A percentile compares a stretch with the other conserved stretches of the same genome.
Evolutionary conservation across 768 basidiomycete genomes (phyloP).

Genomic region (Lentinus brumalis): DNA sequence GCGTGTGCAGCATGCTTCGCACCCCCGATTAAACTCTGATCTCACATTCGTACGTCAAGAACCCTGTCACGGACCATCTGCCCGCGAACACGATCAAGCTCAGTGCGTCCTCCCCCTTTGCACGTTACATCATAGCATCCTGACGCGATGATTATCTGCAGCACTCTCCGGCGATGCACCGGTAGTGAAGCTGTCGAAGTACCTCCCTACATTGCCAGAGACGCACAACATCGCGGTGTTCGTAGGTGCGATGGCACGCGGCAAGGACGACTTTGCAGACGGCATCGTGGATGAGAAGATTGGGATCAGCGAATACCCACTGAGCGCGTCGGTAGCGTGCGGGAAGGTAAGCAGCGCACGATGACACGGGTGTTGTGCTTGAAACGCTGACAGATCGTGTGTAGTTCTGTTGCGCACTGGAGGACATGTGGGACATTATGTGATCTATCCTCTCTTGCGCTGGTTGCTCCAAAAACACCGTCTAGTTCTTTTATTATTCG

Average conservation of each 20-base stretch:
- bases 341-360: conserved; percentile 72
- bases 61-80: conserved; percentile 92
- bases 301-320: conserved; percentile 89
- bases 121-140: neutral
- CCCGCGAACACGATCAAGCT: conserved; percentile 95
- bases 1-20: conserved; percentile 21
- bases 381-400: conserved; percentile 1
- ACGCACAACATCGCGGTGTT: conserved; percentile 93
- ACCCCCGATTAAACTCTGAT: neutral
- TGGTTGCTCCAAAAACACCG: neutral
- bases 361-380: neutral
- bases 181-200: conserved; percentile 76
- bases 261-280: conserved; percentile 96
- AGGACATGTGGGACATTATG: conserved; percentile 94
- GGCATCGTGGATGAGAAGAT: conserved; percentile 95
- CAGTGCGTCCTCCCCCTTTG: conserved; percentile 55
- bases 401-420: conserved; percentile 88
- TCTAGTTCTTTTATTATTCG: neutral
- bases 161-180: conserved; percentile 92
- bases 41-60: conserved; percentile 48
- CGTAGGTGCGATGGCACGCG: conserved; percentile 98
- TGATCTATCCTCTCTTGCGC: conserved; percentile 34
- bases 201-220: conserved; percentile 81
- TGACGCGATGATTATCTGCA: conserved; percentile 31
- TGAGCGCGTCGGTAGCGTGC: conserved; percentile 93